Evolutionary conservation across 2,329 filamentous ascomycete genomes (phyloP), one percentile per base, ranked within the genome.

Genomic region (Didymellaceae sp.): DNA sequence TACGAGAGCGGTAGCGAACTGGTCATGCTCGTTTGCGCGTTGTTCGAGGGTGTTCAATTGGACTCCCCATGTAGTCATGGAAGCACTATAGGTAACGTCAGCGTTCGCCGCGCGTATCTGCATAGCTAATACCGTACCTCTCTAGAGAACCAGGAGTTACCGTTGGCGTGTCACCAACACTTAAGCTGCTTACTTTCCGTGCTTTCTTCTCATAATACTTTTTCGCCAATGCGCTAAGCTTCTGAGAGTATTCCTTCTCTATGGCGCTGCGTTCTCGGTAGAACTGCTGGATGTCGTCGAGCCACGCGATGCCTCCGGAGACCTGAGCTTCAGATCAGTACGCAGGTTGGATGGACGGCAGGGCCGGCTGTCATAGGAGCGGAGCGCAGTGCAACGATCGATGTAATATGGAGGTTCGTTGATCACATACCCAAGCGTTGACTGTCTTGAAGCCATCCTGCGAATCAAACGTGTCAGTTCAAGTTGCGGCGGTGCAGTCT

Each of bases 181-280:
- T 97, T 63, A 99, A 75, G 65, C 82, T 87, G 62, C 91, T 88
- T 33, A 88, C 88, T 78, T 94, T 97, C 75, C 87, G 91, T 37
- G 90, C 86, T 80, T 97, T 99, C 80, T 95, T 95, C 68, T 99
- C 95, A 70, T 91, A 94, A 78, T 97, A 97, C 74, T 94, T 97
- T 79, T 94, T 96, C 46, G 93, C 94, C 41, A 99, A 80, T 2
- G 86, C 86, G 62, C 85, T 89, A 58, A 99, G 85, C 75, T 93
- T 97, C 58, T 88, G 83, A 65, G 90, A 89, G 74, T 99, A 97
- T 73, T 99, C 95, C 77, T 96, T 97, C 77, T 99, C 94, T 72
- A 99, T 96, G 26, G 80, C 86, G 70, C 91, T 90, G 50, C 95
- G 86, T 75, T 99, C 94, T 58, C 94, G 90, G 80, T 97, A 99